Conservation (phyloP, 768 basidiomycete genomes). For the Mycena chlorophos region DNA sequence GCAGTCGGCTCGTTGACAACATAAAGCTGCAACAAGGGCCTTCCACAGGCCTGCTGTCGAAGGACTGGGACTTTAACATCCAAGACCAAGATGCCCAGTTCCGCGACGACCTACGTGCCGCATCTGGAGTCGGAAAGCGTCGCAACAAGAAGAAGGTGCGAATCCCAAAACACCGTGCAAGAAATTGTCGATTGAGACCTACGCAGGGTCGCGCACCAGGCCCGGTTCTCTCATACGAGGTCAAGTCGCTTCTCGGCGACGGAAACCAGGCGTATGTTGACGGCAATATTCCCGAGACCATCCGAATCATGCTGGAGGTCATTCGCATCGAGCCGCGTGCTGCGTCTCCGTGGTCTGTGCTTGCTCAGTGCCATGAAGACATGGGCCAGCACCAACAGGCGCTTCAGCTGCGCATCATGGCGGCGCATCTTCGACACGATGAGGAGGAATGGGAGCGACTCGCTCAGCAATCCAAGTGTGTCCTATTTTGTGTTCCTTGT, state of each 20-base stretch:
- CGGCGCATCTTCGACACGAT: conserved; percentile 82
- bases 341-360: conserved; percentile 80
- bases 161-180: not conserved
- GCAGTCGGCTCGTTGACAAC: conserved; percentile 66
- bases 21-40: conserved; percentile 57
- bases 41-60: conserved; percentile 50
- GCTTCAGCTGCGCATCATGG: conserved; percentile 84
- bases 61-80: conserved; percentile 75
- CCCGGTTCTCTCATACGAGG: conserved; percentile 67
- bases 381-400: conserved; percentile 68
- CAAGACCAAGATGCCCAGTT: conserved; percentile 66
- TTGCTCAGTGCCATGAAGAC: conserved; percentile 82
- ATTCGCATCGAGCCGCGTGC: conserved; percentile 92
- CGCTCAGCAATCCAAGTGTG: conserved; percentile 71
- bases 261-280: conserved; percentile 88
- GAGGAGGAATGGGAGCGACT: conserved; percentile 85
- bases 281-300: conserved; percentile 63
- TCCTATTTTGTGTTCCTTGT: not conserved
- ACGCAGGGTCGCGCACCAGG: conserved; percentile 47
- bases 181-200: not conserved
- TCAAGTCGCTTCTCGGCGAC: conserved; percentile 74
- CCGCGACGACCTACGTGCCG: conserved; percentile 69
- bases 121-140: conserved; percentile 69
- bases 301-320: conserved; percentile 85
- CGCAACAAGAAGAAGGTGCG: conserved; percentile 50